These are phyloP conservation scores for Irpex sp. DNA, from an alignment of 1,284 basidiomycete species.

Conservation along the genomic window DNA sequence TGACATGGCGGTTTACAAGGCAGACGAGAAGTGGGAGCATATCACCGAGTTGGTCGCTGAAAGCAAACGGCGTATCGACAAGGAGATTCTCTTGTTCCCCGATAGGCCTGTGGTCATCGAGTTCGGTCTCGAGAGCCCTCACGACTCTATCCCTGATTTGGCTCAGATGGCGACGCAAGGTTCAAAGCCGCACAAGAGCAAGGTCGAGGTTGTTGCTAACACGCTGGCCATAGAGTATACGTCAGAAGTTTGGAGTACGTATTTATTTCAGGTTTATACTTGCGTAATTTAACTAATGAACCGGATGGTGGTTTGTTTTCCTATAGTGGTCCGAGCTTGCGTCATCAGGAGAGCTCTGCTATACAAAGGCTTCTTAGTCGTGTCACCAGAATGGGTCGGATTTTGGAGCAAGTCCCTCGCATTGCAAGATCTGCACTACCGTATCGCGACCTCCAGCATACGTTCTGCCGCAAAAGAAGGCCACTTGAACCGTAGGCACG, in stretches of 20 bases:
- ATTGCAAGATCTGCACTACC: constrained; percentile 41
- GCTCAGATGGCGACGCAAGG: neutral
- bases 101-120: constrained; percentile 17
- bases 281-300: neutral
- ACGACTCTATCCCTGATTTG: neutral
- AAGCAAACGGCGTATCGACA: neutral
- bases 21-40: neutral
- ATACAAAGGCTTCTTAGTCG: constrained; percentile 39
- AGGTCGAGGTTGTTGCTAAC: constrained; percentile 12
- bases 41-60: neutral
- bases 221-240: constrained; percentile 24
- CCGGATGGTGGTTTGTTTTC: neutral
- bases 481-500: constrained; percentile 24
- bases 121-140: constrained; percentile 12
- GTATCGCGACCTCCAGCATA: constrained; percentile 41
- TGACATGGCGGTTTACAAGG: constrained; percentile 6
- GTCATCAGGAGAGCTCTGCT: constrained; percentile 27
- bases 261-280: neutral
- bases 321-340: constrained; percentile 34
- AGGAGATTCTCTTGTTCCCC: constrained; percentile 6
- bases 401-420: constrained; percentile 47
- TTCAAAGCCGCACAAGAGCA: constrained; percentile 3
- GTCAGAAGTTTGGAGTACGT: constrained; percentile 41
- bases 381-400: constrained; percentile 36
- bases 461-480: constrained; percentile 33